These are phyloP conservation scores for Aspergillus sp. DNA, from an alignment of 2,329 filamentous ascomycete species.

Conservation along the genomic window DNA sequence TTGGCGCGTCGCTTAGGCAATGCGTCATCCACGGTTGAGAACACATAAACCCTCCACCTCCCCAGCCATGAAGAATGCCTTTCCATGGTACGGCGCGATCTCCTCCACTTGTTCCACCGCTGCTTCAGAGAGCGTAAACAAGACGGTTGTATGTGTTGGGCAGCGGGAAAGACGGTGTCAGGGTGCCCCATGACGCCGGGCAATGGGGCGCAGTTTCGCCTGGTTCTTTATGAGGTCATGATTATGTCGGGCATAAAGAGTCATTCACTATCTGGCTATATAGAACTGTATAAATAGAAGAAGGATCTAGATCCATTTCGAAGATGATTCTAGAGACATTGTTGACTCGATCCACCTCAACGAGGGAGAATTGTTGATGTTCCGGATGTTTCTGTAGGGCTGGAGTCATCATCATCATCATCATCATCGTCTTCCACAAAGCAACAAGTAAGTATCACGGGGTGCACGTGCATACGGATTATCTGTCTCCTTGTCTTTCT, in stretches of 20 bases:
- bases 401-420: no score
- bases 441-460: background rate
- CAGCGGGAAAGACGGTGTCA: background rate
- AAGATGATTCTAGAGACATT: no score
- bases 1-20: background rate
- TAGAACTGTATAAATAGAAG: background rate
- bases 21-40: background rate
- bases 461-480: slow-evolving; percentile 8
- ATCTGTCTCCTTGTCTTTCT: slow-evolving; percentile 8
- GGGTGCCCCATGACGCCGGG: background rate
- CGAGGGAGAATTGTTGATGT: no score
- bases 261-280: background rate
- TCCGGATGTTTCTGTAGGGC: background rate
- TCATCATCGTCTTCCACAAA: no score
- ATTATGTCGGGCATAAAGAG: slow-evolving; percentile 5
- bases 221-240: slow-evolving; percentile 8
- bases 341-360: no score
- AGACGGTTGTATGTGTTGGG: background rate
- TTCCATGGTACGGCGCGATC: background rate
- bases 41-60: background rate
- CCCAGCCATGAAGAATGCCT: background rate
- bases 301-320: background rate
- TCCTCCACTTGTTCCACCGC: background rate
- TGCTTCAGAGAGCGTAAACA: background rate
- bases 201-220: background rate